Evolutionary conservation across 805 yeast genomes (phyloP), one percentile per base, ranked within the genome.

Genomic region (Sugiyamaella smithiae): DNA sequence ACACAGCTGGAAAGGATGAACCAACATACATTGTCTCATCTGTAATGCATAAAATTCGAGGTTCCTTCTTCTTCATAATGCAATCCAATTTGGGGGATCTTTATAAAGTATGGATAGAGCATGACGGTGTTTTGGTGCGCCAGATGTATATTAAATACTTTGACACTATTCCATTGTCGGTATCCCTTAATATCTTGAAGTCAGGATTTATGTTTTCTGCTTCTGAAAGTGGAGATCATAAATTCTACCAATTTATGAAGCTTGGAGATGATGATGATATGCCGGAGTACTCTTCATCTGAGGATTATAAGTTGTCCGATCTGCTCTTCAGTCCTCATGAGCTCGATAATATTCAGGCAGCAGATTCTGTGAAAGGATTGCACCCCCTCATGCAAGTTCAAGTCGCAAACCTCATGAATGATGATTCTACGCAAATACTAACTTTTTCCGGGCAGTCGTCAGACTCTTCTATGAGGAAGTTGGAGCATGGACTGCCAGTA

Each of bases 121-220:
- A 70, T 12, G 69, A 65, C 9, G 66, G 64, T 7, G 65, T 62
- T 26, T 62, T 62, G 16, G 73, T 76, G 5, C 68, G 69, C 1
- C 57, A 65, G 1, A 60, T 84, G 7, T 61, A 70, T n/a, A 71
- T 85, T 11, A 71, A 78, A 12, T 89, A 85, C 59, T 90, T 91
- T 65, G 97, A 87, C 60, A 75, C 95, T 0, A 73, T 87, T 29
- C 85, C 89, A 1, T 63, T 75, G 1, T 75, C 85, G 22, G 70
- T 72, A 17, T 62, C 74, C 4, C 57, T 91, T 9, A 69, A 74
- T 33, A 78, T 91, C 36, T 73, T 89, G 53, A 83, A 77, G 54
- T 76, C 85, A 5, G 99, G 98, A 0, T 85, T 81, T 55, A 58
- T 91, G 31, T 86, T 80, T 62, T 85, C 84, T 1, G 81, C 82